A percentile compares a stretch with the other conserved stretches of the same genome.
These are phyloP conservation scores for Tubosaeta sp. DNA, from an alignment of 768 basidiomycete species.

Conservation along the genomic window DNA sequence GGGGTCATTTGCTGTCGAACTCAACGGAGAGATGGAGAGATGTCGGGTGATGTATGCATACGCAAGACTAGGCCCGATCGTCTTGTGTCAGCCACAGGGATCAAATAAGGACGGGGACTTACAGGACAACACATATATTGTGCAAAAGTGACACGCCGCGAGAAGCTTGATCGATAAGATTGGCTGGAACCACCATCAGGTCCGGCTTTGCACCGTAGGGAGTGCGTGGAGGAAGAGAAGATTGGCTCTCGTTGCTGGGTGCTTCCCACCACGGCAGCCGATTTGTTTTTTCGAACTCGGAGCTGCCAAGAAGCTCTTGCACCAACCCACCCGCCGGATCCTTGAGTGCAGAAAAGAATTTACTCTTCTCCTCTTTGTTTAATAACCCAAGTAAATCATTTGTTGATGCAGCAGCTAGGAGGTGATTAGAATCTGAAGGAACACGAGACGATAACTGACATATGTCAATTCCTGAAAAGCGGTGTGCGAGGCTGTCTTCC, in stretches of 20 bases:
- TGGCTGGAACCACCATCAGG: slow-evolving; percentile 43
- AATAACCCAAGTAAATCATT: slow-evolving; percentile 61
- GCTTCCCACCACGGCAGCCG: slow-evolving; percentile 74
- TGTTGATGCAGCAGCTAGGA: slow-evolving; percentile 49
- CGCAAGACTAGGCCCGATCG: slow-evolving; percentile 44
- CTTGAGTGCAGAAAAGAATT: slow-evolving; percentile 54
- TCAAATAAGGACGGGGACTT: slow-evolving; percentile 24
- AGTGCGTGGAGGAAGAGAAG: not conserved
- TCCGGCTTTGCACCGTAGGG: slow-evolving; percentile 39
- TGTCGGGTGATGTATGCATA: slow-evolving; percentile 67
- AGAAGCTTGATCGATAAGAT: slow-evolving; percentile 38
- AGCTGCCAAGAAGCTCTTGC: slow-evolving; percentile 54
- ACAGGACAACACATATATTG: slow-evolving; percentile 70
- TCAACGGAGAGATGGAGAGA: slow-evolving; percentile 56
- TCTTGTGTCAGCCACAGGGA: not conserved
- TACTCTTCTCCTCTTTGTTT: slow-evolving; percentile 52
- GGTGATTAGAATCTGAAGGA: not conserved
- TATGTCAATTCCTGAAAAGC: slow-evolving; percentile 57
- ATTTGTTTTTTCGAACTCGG: slow-evolving; percentile 47
- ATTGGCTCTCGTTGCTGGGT: not conserved
- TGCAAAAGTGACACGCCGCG: slow-evolving; percentile 49
- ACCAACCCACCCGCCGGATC: slow-evolving; percentile 62
- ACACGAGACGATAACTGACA: slow-evolving; percentile 37
- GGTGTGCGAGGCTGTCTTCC: slow-evolving; percentile 41
- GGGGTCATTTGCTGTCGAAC: slow-evolving; percentile 35